A percentile compares a stretch with the other conserved stretches of the same genome.
Conservation (phyloP, 2,329 filamentous ascomycete species). For the Phaeosphaeria sp. region DNA sequence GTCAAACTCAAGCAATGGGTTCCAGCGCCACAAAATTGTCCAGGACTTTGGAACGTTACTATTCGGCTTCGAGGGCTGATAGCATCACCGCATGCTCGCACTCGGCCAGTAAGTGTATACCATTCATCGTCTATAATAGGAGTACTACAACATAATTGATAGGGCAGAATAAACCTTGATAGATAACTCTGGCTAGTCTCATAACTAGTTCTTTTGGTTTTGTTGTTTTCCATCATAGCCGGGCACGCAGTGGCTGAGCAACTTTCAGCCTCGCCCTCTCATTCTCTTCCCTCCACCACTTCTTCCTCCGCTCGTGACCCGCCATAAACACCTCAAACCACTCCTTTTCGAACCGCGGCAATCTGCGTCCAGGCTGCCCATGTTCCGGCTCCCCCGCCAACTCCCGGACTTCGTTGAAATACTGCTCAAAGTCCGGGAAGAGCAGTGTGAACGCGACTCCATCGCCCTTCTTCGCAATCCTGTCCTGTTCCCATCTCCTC, state of each 20-base stretch:
- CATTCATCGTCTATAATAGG: too few relatives aligned
- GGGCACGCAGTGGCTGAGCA: neutral
- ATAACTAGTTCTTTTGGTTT: too few relatives aligned
- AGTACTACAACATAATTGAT: too few relatives aligned
- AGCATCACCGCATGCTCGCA: too few relatives aligned
- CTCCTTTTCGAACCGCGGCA: conserved; percentile 51
- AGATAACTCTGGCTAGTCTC: too few relatives aligned
- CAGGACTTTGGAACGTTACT: too few relatives aligned
- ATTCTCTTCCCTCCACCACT: conserved; percentile 65
- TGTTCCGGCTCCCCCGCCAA: conserved; percentile 57
- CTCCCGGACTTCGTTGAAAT: conserved; percentile 64
- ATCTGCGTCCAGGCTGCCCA: conserved; percentile 52
- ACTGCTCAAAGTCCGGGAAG: conserved; percentile 68
- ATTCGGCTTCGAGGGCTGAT: too few relatives aligned
- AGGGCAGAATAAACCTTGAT: too few relatives aligned
- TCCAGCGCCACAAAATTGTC: too few relatives aligned
- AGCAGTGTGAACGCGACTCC: conserved; percentile 63
- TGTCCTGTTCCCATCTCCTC: conserved; percentile 63
- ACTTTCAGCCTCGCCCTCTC: conserved; percentile 35
- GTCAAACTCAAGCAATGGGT: too few relatives aligned
- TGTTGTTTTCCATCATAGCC: neutral
- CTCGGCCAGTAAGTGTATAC: too few relatives aligned
- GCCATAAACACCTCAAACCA: conserved; percentile 61
- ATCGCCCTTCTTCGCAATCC: conserved; percentile 62
- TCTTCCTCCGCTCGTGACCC: conserved; percentile 63